Percentiles rank a stretch among this genome's conserved stretches.
Conservation (phyloP, 1,284 basidiomycete species). For the Pseudozyma sp. region DNA sequence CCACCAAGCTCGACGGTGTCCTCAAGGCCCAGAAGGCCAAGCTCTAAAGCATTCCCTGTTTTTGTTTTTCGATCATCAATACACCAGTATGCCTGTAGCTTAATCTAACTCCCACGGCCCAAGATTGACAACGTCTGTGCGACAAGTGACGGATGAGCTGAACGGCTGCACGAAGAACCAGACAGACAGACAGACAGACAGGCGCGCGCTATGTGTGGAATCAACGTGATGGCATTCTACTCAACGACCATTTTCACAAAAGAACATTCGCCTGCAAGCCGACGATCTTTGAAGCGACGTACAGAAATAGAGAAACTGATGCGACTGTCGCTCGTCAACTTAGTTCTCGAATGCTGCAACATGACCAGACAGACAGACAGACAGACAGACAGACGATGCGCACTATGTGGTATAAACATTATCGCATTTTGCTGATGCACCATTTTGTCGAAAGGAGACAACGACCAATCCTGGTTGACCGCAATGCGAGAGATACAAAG, state of each 20-base stretch:
- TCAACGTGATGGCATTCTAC: slow-evolving; percentile 12
- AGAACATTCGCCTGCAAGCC: too few species aligned
- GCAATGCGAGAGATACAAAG: too few species aligned
- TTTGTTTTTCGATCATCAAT: not conserved
- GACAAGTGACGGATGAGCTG: not conserved
- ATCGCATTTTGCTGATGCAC: not conserved
- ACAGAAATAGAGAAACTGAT: too few species aligned
- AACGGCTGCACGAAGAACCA: not conserved
- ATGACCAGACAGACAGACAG: too few species aligned
- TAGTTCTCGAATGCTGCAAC: too few species aligned
- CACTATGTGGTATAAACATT: slow-evolving; percentile 12
- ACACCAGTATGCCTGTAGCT: slow-evolving; percentile 11
- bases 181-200: not conserved
- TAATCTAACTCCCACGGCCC: not conserved
- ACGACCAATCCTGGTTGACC: too few species aligned
- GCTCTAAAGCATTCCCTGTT: slow-evolving; percentile 43
- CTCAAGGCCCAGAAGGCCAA: slow-evolving; percentile 65
- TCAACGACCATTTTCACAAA: not conserved
- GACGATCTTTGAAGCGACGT: too few species aligned
- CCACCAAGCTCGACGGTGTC: slow-evolving; percentile 64
- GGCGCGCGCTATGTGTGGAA: slow-evolving; percentile 3
- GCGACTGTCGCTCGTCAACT: too few species aligned
- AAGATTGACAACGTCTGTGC: not conserved
- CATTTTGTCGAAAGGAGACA: not conserved
- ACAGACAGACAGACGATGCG: not conserved